Conservation (phyloP, 768 basidiomycete species). For the Mycena vulgaris region DNA sequence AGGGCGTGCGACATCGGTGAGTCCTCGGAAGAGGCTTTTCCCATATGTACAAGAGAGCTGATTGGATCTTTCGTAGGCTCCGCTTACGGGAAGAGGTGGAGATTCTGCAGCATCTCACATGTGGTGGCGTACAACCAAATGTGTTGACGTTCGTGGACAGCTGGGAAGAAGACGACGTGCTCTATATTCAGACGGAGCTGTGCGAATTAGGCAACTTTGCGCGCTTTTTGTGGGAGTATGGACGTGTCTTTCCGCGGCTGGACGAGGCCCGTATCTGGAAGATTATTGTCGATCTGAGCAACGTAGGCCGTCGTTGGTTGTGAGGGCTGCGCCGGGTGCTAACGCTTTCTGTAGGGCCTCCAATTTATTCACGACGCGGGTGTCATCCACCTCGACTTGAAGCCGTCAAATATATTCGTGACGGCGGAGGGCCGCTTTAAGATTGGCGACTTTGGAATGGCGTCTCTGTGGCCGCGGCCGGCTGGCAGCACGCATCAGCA, state of each 20-base stretch:
- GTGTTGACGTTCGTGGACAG: constrained; percentile 92
- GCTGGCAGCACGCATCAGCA: constrained; percentile 41
- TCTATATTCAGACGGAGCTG: constrained; percentile 95
- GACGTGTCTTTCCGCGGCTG: constrained; percentile 84
- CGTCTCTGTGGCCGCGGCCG: constrained; percentile 88
- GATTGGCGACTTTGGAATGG: constrained; percentile 99
- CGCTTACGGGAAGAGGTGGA: constrained; percentile 97
- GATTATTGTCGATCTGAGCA: constrained; percentile 90
- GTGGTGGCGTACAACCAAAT: constrained; percentile 77
- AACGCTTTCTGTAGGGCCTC: constrained; percentile 73
- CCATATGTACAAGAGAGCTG: constrained; percentile 3
- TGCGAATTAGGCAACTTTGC: constrained; percentile 95
- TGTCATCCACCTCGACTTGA: constrained; percentile 96
- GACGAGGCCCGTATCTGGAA: constrained; percentile 98
- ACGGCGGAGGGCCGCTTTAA: constrained; percentile 90
- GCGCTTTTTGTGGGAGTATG: constrained; percentile 93
- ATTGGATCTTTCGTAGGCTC: constrained; percentile 60
- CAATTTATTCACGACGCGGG: constrained; percentile 90
- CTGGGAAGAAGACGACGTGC: constrained; percentile 92
- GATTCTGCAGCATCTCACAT: constrained; percentile 83
- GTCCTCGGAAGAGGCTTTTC: constrained; percentile 48
- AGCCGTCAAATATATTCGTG: constrained; percentile 97
- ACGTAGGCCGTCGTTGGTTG: constrained; percentile 72
- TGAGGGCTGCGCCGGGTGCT: constrained; percentile 46
- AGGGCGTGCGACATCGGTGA: constrained; percentile 92